Evolutionary conservation across 495 filamentous ascomycete species (phyloP), one percentile per base, ranked within the genome.

Genomic region (Neurospora sp.): DNA sequence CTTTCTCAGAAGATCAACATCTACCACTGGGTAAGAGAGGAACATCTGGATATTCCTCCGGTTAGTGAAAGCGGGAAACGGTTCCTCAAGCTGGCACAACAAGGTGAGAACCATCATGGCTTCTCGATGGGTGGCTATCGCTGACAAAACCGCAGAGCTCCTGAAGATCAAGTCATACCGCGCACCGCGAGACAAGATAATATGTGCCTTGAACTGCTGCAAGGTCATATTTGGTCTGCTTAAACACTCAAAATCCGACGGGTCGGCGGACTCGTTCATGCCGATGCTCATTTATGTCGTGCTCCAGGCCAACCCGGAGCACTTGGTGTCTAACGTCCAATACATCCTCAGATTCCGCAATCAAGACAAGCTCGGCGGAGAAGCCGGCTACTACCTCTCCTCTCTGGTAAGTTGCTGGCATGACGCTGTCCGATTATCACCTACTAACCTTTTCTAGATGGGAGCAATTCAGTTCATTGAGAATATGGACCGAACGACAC

Each of bases 201-300:
- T 99, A 66, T 98, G 96, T 82, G 93, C 98, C 71, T 83, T 99
- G 66, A 99, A 99, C 83, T 97, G 94, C 83, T 99, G 96, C 87
- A 99, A 99, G 82, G 96, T 99, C 72, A 98, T 99, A 72, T 98
- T 99, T 85, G 96, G 95, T 93, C 87, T 97, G 23, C 85, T 99
- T 70, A 94, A 93, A 73, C 96, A 97, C 81, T 89, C 93, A 37
- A 95, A 97, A 79, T 91, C 91, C 18, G 96, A 99, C 79, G 95
- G 93, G 12, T 98, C 95, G 12, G 96, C 96, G 27, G 96, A 99
- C 81, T 92, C 95, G 2, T 98, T 99, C 75, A 91, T 99, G 81
- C 96, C 96, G 0, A 88, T 98, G 72, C 86, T 99, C 72, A 98
- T 99, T 69, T 98, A 96, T 77, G 95, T 97, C 66, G 94, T 98